Percentiles rank a stretch among this genome's conserved stretches.
Evolutionary conservation across 2,329 filamentous ascomycete species (phyloP).

Genomic region (Thielaviopsis populi): DNA sequence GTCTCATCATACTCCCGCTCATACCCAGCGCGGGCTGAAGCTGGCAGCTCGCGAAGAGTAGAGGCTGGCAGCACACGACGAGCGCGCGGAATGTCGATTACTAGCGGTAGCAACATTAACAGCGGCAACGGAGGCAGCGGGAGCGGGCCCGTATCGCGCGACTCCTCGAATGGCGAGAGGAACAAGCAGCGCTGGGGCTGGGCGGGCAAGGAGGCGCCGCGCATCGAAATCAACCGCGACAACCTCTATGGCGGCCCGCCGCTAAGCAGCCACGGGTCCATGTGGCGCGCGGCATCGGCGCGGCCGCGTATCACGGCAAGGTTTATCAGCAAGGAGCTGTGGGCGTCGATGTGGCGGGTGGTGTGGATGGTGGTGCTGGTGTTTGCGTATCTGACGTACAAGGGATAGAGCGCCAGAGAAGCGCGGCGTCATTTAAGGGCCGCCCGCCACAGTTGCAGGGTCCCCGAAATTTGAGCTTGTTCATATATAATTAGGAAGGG

Average conservation of each 20-base stretch:
- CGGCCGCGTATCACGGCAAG: constrained; percentile 27
- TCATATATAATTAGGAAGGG: neutral
- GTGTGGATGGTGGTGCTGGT: constrained; percentile 46
- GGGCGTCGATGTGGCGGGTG: constrained; percentile 46
- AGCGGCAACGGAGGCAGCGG: constrained; percentile 15
- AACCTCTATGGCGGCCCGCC: constrained; percentile 24
- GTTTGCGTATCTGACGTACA: constrained; percentile 53
- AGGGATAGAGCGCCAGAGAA: constrained; percentile 31
- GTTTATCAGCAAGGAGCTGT: constrained; percentile 44
- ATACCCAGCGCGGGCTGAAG: constrained; percentile 9
- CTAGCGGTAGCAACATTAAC: constrained; percentile 17
- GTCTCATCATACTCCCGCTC: constrained; percentile 17
- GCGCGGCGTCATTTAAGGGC: neutral
- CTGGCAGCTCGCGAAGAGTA: constrained; percentile 20
- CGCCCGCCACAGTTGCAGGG: too few species aligned
- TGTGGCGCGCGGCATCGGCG: constrained; percentile 22
- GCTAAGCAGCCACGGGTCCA: constrained; percentile 7
- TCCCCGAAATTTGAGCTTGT: neutral
- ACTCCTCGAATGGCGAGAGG: constrained; percentile 18
- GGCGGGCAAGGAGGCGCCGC: constrained; percentile 30
- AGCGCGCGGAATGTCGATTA: neutral
- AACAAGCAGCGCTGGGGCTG: constrained; percentile 27
- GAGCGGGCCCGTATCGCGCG: neutral
- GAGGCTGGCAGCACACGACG: constrained; percentile 20
- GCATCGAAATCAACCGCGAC: constrained; percentile 39